Evolutionary conservation across 768 basidiomycete species (phyloP).

Genomic region (Cystoderma amianthinum): DNA sequence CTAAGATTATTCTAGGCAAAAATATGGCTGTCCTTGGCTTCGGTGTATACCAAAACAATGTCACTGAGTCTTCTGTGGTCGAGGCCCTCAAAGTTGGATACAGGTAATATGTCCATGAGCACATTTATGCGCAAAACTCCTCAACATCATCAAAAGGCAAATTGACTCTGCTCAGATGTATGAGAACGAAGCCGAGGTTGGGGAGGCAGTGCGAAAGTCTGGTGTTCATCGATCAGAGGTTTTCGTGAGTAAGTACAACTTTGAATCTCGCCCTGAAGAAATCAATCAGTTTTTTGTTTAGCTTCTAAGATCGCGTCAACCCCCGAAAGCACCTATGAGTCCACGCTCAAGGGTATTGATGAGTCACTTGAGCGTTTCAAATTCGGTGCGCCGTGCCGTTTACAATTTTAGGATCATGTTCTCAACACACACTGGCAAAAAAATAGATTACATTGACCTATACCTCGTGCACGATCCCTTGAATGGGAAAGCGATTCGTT

Average conservation of each 20-base stretch:
- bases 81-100: conserved; percentile 56
- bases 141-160: no score
- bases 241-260: conserved; percentile 68
- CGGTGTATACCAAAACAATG: conserved; percentile 53
- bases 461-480: conserved; percentile 69
- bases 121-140: neutral
- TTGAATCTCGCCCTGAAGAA: no score
- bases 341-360: conserved; percentile 6
- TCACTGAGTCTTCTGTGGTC: conserved; percentile 37
- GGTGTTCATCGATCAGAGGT: conserved; percentile 39
- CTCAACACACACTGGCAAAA: neutral
- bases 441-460: conserved; percentile 58
- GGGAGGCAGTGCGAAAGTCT: conserved; percentile 40
- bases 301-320: conserved; percentile 3
- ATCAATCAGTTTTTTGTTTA: neutral
- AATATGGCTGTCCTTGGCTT: conserved; percentile 53
- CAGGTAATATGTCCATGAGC: conserved; percentile 22
- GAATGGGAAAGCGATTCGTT: conserved; percentile 48
- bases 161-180: conserved; percentile 57
- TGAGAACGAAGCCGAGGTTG: conserved; percentile 44
- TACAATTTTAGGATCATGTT: neutral
- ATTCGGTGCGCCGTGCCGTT: conserved; percentile 6
- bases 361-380: conserved; percentile 6
- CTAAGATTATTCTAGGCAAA: conserved; percentile 21
- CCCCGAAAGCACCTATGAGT: conserved; percentile 9